Base-by-base conservation (phyloP, 345 rosid species). In the Gossypium mustelinum region DNA sequence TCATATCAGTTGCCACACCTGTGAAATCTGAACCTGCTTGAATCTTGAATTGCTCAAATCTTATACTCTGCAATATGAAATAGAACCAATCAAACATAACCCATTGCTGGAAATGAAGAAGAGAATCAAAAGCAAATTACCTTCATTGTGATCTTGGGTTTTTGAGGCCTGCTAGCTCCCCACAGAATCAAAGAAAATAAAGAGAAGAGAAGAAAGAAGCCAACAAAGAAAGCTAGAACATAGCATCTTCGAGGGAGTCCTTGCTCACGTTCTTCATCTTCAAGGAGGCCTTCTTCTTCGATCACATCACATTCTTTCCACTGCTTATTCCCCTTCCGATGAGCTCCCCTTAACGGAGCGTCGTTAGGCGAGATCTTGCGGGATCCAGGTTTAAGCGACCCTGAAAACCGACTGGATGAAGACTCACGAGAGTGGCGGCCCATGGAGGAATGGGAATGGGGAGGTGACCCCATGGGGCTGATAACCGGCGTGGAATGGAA, bases 1-100 rank as follows among this genome's bases (percentile, higher is more conserved):
- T 89, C 99, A 93, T 93, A 59, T 87, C 97, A 9, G 99, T 95
- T 43, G 96, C 88, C 27, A 95, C 97, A n/a, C 99, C 99, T 7
- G 89, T 84, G 24, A 79, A 77, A 86, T 95, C 99, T 13, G 96
- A 91, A 22, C 99, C 99, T 43, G 99, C 99, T 84, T 95, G 99
- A 79, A 95, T 73, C 82, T 86, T 57, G 27, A 57, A 57, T 41
- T 87, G 87, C 79, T 93, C 96, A 52, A 95, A 89, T 54, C 82
- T 86, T 50, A 95, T 87, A 68, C 90, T 93, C 99, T 94, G 79
- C 83, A 76, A 54, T 13, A 41, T 6, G 5, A 59, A 79, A 10
- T 13, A 11, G 45, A 60, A 22, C 22, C 43, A 60, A 60, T 50
- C 7, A 17, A 68, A 10, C 22, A 27, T 17, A 67, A 62, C 55